Evolutionary conservation across 2,329 filamentous ascomycete genomes (phyloP), one percentile per base, ranked within the genome.

Genomic region (Arthrinium puccinioides): DNA sequence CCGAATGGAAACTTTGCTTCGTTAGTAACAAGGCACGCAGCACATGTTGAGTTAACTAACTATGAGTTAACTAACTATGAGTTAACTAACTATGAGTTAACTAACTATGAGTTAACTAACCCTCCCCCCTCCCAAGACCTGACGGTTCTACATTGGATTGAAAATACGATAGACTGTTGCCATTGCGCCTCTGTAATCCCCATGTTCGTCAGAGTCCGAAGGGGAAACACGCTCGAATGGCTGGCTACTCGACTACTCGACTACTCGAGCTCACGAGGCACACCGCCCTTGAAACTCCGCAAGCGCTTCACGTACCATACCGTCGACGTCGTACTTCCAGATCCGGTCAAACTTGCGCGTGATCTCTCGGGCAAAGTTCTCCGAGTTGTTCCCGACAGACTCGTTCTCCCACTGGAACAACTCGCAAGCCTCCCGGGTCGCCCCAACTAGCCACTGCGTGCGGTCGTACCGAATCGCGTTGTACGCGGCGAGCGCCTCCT

Each of bases 361-460:
- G 9, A 55, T 45, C 26, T 43, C 40, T 10, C 40, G 23, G 18
- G 45, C 31, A 20, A 55, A 54, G 21, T 44, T 51, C 7, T 42
- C 44, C 5, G 34, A 37, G 32, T 56, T 45, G 9, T 23, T 43
- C 2, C 45, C 47, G 3, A 51, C 49, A 13, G 37, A 32, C 31
- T 42, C 20, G 18, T 51, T 32, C 26, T 45, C 40, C 51, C 51
- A 51, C 11, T 60, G 53, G 39, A 60, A 58, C 18, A 59, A 37
- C 7, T 51, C 54, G 18, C 45, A 47, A 1, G 52, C 47, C 36
- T 54, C 48, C 9, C 57, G 48, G 18, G 52, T 56, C 2, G 51
- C 51, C 3, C 48, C 45, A 2, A 53, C 43, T 5, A 60, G 51
- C 53, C 54, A 57, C 41, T 55, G 50, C 5, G 47, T 54, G 2